Evolutionary conservation across 2,329 filamentous ascomycete genomes (phyloP).

Genomic region (Aspergillus novoparasiticus): DNA sequence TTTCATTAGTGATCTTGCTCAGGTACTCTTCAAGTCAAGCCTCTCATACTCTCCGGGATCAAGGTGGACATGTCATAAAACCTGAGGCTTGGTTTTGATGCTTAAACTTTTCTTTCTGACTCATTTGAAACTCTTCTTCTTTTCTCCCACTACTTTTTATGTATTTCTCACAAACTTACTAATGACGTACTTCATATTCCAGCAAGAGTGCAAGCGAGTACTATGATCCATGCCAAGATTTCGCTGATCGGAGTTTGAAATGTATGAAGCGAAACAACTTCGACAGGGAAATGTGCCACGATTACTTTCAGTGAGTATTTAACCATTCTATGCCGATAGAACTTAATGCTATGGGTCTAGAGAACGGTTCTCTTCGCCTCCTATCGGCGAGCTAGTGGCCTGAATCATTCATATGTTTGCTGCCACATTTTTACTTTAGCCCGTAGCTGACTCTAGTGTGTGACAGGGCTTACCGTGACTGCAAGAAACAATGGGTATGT

Average conservation of each 20-base stretch:
- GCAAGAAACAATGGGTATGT: slow-evolving; percentile 89
- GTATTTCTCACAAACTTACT: not conserved
- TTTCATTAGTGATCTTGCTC: not conserved
- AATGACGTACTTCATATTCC: not conserved
- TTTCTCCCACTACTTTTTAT: not conserved
- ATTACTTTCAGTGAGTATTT: slow-evolving; percentile 87
- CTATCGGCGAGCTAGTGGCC: not conserved
- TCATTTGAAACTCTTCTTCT: not conserved
- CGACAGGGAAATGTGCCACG: slow-evolving; percentile 84
- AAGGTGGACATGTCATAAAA: slow-evolving; percentile 2
- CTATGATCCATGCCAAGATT: slow-evolving; percentile 94
- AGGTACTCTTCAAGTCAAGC: not conserved
- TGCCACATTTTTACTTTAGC: not conserved
- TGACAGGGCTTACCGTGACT: slow-evolving; percentile 82
- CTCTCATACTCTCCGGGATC: slow-evolving; percentile 9
- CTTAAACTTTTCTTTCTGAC: not conserved
- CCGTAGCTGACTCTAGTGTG: not conserved
- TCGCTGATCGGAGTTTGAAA: slow-evolving; percentile 78
- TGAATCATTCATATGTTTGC: too few relatives aligned
- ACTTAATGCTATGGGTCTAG: not conserved
- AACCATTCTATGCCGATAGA: not conserved
- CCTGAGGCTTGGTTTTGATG: not conserved
- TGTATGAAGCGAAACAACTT: slow-evolving; percentile 88
- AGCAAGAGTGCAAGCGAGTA: slow-evolving; percentile 90
- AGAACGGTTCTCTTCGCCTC: too few relatives aligned